phyloP scores from a whole-genome alignment of 1,284 basidiomycete genomes.

The Inonotus hispidus region DNA sequence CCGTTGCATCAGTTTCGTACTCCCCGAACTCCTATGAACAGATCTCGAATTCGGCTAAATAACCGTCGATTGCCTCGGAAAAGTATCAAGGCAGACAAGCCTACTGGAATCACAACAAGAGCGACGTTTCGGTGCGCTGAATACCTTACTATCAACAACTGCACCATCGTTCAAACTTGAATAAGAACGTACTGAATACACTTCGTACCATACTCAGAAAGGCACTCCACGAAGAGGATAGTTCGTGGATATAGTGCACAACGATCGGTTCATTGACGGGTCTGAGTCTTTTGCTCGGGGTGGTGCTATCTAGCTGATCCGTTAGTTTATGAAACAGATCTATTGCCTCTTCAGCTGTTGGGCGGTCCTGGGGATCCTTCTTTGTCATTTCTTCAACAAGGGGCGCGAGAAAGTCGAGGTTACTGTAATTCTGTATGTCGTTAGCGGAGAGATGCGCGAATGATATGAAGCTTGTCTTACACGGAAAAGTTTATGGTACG shows the following conservation, averaged over 20 bases:
- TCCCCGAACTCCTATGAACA: not conserved
- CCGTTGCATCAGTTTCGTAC: not conserved
- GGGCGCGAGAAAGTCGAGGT: constrained; percentile 23
- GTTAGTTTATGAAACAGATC: not conserved
- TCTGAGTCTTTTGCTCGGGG: not conserved
- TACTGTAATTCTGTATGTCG: constrained; percentile 21
- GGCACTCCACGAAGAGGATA: not conserved
- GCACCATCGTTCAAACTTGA: not conserved
- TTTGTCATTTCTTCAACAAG: constrained; percentile 22
- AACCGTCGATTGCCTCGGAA: not conserved
- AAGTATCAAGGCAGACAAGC: not conserved
- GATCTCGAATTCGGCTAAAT: not conserved
- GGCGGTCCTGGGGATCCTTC: constrained; percentile 21
- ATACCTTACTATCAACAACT: not conserved
- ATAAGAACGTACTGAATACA: not conserved
- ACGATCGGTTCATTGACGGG: not conserved
- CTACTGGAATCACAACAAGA: not conserved
- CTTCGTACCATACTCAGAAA: not conserved
- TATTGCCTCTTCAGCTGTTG: constrained; percentile 18
- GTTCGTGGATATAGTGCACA: not conserved
- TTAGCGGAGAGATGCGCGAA: not conserved
- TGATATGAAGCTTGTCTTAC: not conserved
- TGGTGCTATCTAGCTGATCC: not conserved
- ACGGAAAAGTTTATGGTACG: constrained; percentile 5
- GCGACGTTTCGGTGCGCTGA: not conserved